Percentiles rank a stretch among this genome's conserved stretches.
These are phyloP conservation scores for Suillus bovinus DNA, from an alignment of 768 basidiomycete genomes.

Conservation along the genomic window DNA sequence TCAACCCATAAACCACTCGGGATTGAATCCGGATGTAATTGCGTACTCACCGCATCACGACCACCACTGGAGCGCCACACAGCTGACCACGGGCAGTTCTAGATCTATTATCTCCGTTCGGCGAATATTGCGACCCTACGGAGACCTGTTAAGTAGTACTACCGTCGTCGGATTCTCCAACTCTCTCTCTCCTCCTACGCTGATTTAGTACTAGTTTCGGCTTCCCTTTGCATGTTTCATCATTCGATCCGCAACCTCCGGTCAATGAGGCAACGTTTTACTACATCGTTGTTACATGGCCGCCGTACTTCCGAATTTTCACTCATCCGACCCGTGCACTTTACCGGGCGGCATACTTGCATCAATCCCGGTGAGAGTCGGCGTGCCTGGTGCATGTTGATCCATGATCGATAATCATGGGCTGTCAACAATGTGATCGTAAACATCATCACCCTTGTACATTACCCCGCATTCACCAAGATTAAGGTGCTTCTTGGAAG, in stretches of 20 bases:
- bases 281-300: background rate
- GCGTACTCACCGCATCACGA: background rate
- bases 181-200: no score
- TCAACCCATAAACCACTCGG: background rate
- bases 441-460: background rate
- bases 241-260: constrained; percentile 4
- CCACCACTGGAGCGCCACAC: background rate
- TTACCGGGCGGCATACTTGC: background rate
- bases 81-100: no score
- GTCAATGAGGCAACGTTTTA: background rate
- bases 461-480: constrained; percentile 3
- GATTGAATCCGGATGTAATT: background rate
- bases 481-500: background rate
- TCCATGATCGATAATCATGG: background rate
- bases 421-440: background rate
- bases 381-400: background rate
- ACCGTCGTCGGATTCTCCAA: no score
- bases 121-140: background rate
- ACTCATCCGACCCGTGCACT: background rate
- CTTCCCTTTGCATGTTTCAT: background rate
- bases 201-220: constrained; percentile 1
- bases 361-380: background rate
- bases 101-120: background rate
- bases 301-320: background rate
- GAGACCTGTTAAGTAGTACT: background rate